Evolutionary conservation across 768 basidiomycete genomes (phyloP).

Genomic region (Agaricus blazei): DNA sequence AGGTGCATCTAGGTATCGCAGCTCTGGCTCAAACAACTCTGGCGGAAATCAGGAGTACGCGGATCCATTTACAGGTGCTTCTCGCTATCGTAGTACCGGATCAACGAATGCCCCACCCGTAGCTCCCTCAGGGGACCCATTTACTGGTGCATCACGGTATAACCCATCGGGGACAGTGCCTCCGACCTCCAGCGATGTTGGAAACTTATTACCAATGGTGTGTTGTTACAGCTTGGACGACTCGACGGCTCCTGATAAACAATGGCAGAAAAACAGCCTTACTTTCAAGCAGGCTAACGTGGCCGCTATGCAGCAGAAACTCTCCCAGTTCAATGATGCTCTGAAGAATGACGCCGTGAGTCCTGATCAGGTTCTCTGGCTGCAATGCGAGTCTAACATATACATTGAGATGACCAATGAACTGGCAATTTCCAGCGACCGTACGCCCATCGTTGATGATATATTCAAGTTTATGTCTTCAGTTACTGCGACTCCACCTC

Average conservation of each 20-base stretch:
- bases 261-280: slow-evolving; percentile 50
- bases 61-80: slow-evolving; percentile 74
- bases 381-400: neutral
- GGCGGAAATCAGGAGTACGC: slow-evolving; percentile 30
- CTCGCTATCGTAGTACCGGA: slow-evolving; percentile 48
- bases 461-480: slow-evolving; percentile 55
- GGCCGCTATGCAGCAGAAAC: slow-evolving; percentile 71
- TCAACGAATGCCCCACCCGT: slow-evolving; percentile 26
- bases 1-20: slow-evolving; percentile 65
- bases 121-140: slow-evolving; percentile 48
- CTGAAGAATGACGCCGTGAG: slow-evolving; percentile 68
- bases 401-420: slow-evolving; percentile 55
- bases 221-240: slow-evolving; percentile 12
- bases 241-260: neutral
- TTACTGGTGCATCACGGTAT: slow-evolving; percentile 66
- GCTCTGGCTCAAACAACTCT: slow-evolving; percentile 27
- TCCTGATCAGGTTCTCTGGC: neutral
- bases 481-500: slow-evolving; percentile 33
- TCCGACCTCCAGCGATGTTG: slow-evolving; percentile 16
- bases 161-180: slow-evolving; percentile 30
- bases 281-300: slow-evolving; percentile 85
- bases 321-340: slow-evolving; percentile 68
- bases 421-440: slow-evolving; percentile 68
- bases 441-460: slow-evolving; percentile 53
- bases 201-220: slow-evolving; percentile 51